These are phyloP conservation scores for Eucalyptus marginata DNA, from an alignment of 345 rosid species.

Conservation along the genomic window DNA sequence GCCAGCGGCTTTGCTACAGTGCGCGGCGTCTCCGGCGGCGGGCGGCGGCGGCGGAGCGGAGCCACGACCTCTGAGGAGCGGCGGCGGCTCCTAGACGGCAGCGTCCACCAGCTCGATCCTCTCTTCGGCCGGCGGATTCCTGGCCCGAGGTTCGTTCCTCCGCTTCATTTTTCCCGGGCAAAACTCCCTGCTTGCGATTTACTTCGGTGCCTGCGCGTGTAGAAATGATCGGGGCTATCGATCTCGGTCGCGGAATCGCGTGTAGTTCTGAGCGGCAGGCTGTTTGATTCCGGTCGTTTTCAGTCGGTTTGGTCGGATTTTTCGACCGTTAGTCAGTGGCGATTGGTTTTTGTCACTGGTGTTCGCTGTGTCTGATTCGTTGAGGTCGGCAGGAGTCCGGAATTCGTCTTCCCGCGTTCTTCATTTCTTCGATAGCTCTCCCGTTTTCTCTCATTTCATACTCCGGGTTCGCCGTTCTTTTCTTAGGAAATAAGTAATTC, in stretches of 20 bases:
- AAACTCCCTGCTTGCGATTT: neutral
- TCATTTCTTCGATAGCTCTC: neutral
- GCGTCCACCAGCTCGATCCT: neutral
- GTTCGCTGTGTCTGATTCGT: neutral
- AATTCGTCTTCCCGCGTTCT: neutral
- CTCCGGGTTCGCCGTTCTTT: neutral
- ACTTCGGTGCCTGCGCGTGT: neutral
- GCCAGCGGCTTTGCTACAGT: neutral
- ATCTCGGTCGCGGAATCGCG: neutral
- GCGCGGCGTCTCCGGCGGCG: neutral
- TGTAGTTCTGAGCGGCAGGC: neutral
- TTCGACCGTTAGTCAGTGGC: neutral
- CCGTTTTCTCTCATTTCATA: neutral
- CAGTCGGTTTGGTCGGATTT: neutral
- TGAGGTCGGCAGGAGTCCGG: neutral
- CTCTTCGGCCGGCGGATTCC: neutral
- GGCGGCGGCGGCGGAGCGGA: neutral
- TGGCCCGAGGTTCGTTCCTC: neutral
- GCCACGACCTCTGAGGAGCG: neutral
- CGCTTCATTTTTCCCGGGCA: neutral
- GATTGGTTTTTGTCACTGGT: neutral
- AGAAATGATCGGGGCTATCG: neutral
- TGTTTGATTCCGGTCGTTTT: neutral
- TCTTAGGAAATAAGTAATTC: neutral
- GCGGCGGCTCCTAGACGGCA: neutral